phyloP scores from a whole-genome alignment of 805 yeast genomes.

The Wickerhamiella cacticola region DNA sequence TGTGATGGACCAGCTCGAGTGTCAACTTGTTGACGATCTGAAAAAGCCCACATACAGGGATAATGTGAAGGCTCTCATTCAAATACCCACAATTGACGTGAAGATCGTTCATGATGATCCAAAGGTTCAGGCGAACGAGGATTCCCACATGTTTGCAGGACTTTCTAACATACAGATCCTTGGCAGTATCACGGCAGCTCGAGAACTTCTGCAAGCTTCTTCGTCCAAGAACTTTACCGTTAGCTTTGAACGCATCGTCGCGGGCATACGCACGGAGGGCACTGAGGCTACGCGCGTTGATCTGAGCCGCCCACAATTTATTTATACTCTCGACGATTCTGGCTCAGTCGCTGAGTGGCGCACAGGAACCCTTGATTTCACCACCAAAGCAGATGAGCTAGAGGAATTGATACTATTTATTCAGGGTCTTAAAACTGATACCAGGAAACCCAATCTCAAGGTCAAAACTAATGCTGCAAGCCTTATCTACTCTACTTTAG shows the following conservation, averaged over 20 bases:
- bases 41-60: conserved; percentile 30
- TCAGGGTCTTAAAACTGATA: background rate
- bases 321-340: background rate
- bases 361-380: conserved; percentile 1
- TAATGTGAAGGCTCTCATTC: background rate
- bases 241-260: conserved; percentile 3
- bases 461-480: background rate
- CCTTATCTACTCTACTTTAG: conserved; percentile 2
- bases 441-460: background rate
- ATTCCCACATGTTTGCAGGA: background rate
- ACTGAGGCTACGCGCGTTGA: conserved; percentile 1
- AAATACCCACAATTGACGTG: background rate
- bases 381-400: background rate
- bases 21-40: background rate
- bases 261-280: background rate
- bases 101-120: background rate
- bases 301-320: background rate
- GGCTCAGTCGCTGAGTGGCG: background rate
- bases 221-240: background rate
- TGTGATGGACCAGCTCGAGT: conserved; percentile 4
- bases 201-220: background rate
- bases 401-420: background rate
- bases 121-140: background rate
- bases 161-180: background rate
- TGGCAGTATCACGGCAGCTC: background rate